Evolutionary conservation across 108 stramenopile species (phyloP), one percentile per base, ranked within the genome.

Genomic region (Pelagomonas calceolata): DNA sequence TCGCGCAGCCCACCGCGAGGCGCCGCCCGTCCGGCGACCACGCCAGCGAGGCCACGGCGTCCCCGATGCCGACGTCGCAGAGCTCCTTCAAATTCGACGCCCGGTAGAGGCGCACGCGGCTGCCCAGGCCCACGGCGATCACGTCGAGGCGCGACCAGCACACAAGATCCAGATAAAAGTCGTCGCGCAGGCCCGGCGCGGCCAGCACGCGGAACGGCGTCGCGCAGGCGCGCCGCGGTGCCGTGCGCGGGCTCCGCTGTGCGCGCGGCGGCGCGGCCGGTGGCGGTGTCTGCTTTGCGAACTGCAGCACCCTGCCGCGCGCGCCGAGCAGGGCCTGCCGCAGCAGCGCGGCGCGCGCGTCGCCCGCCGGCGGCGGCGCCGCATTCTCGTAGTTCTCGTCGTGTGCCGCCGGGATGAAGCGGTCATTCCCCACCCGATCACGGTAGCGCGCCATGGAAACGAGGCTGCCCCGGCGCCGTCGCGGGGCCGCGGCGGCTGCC

Each of bases 171-270:
- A 99, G 80, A 74, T 99, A 99, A 77, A 96, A 99, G 81, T 99
- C 98, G 81, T 99, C 98, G 79, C 91, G 90, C 29, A 99, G 85
- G 32, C 89, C 85, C 0, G 98, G 98, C 10, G 98, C 98, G 83
- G 98, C 97, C 64, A 99, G 81, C n/a, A 98, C 95, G 81, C 98
- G 97, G 69, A 94, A 94, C 33, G 98, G 95, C 14, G 92, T 90
- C 78, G 31, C 92, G 84, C 37, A 86, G 79, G 45, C 85, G 75
- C 71, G 39, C 39, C 9, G 39, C 39, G 9, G 5, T 12, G 39
- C 39, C 39, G 39, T 12, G 39, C 39, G 39, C 39, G 9, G 39
- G 9, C 39, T 5, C 39, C 39, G 39, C 39, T 5, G 39, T 43
- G 9, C 9, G 9, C 39, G 39, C 39, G 9, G 9, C 9, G 39